Evolutionary conservation across 2,329 filamentous ascomycete genomes (phyloP), one percentile per base, ranked within the genome.

Genomic region (Magnaporthiopsis rhizophila): DNA sequence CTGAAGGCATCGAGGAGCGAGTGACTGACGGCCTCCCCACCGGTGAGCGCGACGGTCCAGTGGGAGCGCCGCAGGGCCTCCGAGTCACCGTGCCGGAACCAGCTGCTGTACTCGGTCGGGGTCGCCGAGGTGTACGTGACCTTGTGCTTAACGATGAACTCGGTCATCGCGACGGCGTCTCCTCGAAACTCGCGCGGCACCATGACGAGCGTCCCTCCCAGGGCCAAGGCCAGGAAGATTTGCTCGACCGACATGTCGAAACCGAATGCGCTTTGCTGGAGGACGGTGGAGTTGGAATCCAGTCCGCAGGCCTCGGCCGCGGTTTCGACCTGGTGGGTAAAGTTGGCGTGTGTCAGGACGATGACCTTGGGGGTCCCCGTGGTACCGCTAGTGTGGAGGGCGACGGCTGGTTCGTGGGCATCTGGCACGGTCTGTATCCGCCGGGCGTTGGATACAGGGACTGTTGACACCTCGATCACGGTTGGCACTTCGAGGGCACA

Each of bases 351-450:
- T 26, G 78, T 80, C 28, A 86, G 78, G 69, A 86, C 81, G 13
- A 86, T 83, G 1, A 84, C 84, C 69, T 86, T 86, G 1, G 83
- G 83, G 24, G 77, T 78, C 8, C 83, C 83, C 0, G 84, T 86
- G 24, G 83, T 86, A 53, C 81, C 81, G 28, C 83, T 85, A 60
- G 83, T 85, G 69, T 84, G 85, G 65, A 84, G 82, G 60, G 80
- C 75, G 65, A 24, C 58, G 34, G 58, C 58, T 24, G 58, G 21
- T 24, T 28, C 30, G 57, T 18, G 3, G 9, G 24, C 57, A 28
- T 59, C 34, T 36, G 34, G 34, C 34, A 12, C 34, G 9, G 34
- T 11, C 34, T 36, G 34, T 30, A 30, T 30, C 30, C 30, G 30
- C 30, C 30, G 30, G 30, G 1, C 30, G 30, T 30, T 30, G 30